Base-by-base conservation (phyloP, 768 basidiomycete genomes). In the Cystofilobasidium macerans region DNA sequence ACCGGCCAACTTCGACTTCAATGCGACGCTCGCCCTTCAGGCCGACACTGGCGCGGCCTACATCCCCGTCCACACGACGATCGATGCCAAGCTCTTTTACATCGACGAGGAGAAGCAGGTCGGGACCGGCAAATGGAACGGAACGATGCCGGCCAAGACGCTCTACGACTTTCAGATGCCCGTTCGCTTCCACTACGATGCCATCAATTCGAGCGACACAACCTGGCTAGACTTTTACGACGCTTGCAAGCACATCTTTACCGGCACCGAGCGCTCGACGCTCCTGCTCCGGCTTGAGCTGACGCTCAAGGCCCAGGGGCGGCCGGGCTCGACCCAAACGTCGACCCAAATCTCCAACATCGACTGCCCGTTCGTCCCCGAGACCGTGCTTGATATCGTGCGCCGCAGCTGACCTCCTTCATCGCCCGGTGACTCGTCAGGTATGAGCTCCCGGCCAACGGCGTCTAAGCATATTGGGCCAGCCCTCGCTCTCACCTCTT, bases 1-100 rank as follows among this genome's bases (percentile, higher is more conserved):
- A 1, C 91, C 90, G 0, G 85, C 92, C 62, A 94, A 94, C 76
- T 97, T 94, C 76, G 83, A 86, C 40, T 97, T 97, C 80, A 82
- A 87, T 3, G 88, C 85, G 0, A 79, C 80, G 51, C 83, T 89
- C 22, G 80, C 85, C 26, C 78, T 97, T 14, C 82, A 89, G n/a
- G 80, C 88, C 57, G 83, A 94, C 76, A 90, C 89, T 12, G 78
- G 77, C 18, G 77, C 77, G 71, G 92, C 87, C 71, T 87, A 83
- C 73, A 78, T 94, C 16, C 91, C 92, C 5, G 74, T 92, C 56
- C 84, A 81, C 42, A 85, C 78, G 42, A 78, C 80, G 69, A 78
- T 95, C 57, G 77, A 79, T 58, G 91, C 87, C 0, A 70, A 80
- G 33, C 78, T 94, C 2, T 89, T 78, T 71, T 89, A 92, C 72